Base-by-base conservation (phyloP, 2,329 filamentous ascomycete species). In the Botrytis sinoallii region DNA sequence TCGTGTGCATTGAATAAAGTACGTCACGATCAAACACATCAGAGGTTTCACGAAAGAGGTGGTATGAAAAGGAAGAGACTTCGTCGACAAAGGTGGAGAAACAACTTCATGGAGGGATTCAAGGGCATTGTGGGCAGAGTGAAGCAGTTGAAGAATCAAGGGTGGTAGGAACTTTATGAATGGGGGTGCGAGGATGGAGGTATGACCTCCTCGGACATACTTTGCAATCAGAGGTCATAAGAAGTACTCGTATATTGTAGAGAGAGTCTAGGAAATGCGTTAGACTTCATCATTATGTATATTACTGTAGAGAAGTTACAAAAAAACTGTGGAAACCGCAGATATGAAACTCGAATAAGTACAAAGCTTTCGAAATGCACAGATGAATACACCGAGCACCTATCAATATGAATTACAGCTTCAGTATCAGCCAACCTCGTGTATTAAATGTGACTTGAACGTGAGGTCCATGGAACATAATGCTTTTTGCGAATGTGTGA, bases 31-130 rank as follows among this genome's bases (percentile, higher is more conserved):
- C 85, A 85, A 71, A 81, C 82, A 32, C 81, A 78, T 76, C 93
- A 96, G 83, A 85, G 86, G 76, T 93, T 89, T 79, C 91, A 97
- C 82, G 93, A 96, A 85, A 85, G 93, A 65, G 87, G 87, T 0
- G 93, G 93, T 3, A 79, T 93, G 79, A 94, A 92, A 87, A 87
- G 91, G 82, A 97, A 96, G 89, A 88, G 93, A 79, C 83, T 94
- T 77, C 85, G 84, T 81, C 90, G 88, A 74, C 85, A 91, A 85
- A 86, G 93, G 75, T 94, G 92, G 91, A 86, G 88, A 81, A 84
- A 77, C 76, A 87, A 89, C 74, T 96, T 95, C 83, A 90, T 88
- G 85, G 81, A 82, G 46, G 91, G 90, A 6, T 95, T 96, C 83
- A 86, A 85, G 81, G 86, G 87, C 8, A 88, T 89, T 18, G 87